phyloP scores from a whole-genome alignment of 2,329 filamentous ascomycete genomes.

The Aspergillus melleus region DNA sequence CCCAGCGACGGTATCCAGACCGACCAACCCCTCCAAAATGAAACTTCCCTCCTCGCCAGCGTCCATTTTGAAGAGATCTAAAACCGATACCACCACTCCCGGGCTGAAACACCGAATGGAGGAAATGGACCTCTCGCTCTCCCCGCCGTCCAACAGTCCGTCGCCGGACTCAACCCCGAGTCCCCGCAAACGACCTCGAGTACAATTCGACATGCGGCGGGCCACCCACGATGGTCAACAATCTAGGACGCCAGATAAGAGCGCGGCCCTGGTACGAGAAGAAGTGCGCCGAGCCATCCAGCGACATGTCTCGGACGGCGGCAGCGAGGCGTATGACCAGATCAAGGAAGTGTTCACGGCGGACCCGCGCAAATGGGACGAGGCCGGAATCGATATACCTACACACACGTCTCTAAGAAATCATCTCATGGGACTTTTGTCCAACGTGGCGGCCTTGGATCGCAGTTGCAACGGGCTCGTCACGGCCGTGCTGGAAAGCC shows the following conservation, averaged over 20 bases:
- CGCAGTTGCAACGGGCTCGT: conserved; percentile 60
- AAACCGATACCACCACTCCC: conserved; percentile 21
- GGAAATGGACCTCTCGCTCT: conserved; percentile 35
- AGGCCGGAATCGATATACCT: conserved; percentile 47
- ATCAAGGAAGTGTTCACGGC: conserved; percentile 54
- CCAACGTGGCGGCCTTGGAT: conserved; percentile 57
- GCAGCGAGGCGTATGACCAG: conserved; percentile 58
- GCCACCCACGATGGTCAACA: conserved; percentile 29
- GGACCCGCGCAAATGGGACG: conserved; percentile 45
- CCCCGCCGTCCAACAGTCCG: conserved; percentile 31
- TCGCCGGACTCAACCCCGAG: conserved; percentile 28
- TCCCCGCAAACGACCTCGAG: conserved; percentile 43
- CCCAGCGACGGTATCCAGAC: conserved; percentile 27
- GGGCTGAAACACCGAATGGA: conserved; percentile 41
- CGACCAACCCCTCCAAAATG: conserved; percentile 32
- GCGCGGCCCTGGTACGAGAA: conserved; percentile 58
- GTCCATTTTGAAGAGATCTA: conserved; percentile 40
- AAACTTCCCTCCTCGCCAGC: conserved; percentile 31
- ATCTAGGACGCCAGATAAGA: conserved; percentile 48
- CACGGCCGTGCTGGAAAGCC: conserved; percentile 57
- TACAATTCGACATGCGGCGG: conserved; percentile 44
- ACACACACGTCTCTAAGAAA: conserved; percentile 55
- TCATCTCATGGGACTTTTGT: conserved; percentile 59
- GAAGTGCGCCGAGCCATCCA: conserved; percentile 61
- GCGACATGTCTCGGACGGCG: conserved; percentile 51